Evolutionary conservation across 345 rosid species (phyloP), one percentile per base, ranked within the genome.

Genomic region (Garcia nutans): DNA sequence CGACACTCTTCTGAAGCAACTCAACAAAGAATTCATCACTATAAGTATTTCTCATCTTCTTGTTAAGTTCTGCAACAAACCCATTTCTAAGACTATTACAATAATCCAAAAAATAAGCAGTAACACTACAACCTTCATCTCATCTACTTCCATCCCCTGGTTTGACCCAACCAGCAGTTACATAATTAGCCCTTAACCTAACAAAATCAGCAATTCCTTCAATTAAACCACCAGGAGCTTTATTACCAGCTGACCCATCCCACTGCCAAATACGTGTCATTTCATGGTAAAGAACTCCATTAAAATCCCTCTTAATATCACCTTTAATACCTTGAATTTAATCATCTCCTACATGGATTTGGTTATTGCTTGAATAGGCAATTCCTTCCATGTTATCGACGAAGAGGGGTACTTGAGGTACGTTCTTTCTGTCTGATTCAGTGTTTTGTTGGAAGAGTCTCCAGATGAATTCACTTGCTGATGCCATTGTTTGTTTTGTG

Each of bases 151-250:
- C 94, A 50, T 83, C 73, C 19, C 94, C 94, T 0, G 97, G 81
- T 31, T 79, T 13, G 26, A 85, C 97, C 94, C 94, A 91, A 12
- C 91, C 85, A 65, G 79, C 63, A 0, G 93, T 90, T 2, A 50
- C 77, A 0, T 82, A 84, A 8, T 86, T 83, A 0, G 90, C 88
- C 78, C 80, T 88, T 15, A 91, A 77, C 87, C 94, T 89, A 74
- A 92, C 90, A 41, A 68, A 88, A 70, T 93, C 97, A 0, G 91
- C 96, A 2, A 92, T 82, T 47, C 97, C 97, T 81, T 93, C 92
- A 0, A 79, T 80, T 26, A 93, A 68, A 6, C 89, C 90, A 0
- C 85, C 76, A 0, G 91, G 92, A 26, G 88, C 68, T 28, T 64
- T 85, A 5, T 84, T 84, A 3, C 97, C 96, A 44, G 41, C 41